Percentiles rank a stretch among this genome's conserved stretches.
Evolutionary conservation across 208 protist species (phyloP).

Genomic region (Leishmania aethiopica): DNA sequence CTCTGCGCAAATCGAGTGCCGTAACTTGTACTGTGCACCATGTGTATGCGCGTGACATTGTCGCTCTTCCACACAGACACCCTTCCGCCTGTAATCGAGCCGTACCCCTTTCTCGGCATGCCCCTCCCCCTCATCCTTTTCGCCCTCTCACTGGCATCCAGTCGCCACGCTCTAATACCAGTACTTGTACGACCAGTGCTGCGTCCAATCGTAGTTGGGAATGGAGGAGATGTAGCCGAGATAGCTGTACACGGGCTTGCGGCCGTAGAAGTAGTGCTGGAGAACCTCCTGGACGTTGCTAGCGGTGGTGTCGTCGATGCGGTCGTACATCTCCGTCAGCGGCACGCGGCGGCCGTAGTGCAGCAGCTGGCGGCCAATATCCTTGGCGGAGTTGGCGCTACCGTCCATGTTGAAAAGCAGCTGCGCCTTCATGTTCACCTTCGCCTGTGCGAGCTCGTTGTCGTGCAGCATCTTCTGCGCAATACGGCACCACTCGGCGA

Average conservation of each 20-base stretch:
- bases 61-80: neutral
- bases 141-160: neutral
- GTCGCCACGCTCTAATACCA: constrained; percentile 69
- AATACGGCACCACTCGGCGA: constrained; percentile 88
- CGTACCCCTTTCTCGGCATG: neutral
- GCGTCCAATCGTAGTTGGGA: constrained; percentile 87
- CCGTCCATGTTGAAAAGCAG: constrained; percentile 92
- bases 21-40: neutral
- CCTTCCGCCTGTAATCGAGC: neutral
- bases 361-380: constrained; percentile 88
- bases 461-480: constrained; percentile 86
- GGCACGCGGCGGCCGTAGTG: constrained; percentile 84
- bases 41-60: neutral
- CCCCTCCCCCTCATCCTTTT: neutral
- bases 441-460: constrained; percentile 86
- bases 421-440: constrained; percentile 90
- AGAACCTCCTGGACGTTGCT: constrained; percentile 87
- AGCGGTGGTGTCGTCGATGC: constrained; percentile 89
- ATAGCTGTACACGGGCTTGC: constrained; percentile 89
- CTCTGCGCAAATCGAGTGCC: neutral
- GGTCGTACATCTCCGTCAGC: constrained; percentile 91
- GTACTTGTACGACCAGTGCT: constrained; percentile 93
- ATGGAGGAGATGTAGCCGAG: constrained; percentile 82
- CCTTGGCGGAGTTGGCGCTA: constrained; percentile 82
- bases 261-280: constrained; percentile 92